Evolutionary conservation across 305 asterid species (phyloP), one percentile per base, ranked within the genome.

Genomic region (Fraxinus platypoda): DNA sequence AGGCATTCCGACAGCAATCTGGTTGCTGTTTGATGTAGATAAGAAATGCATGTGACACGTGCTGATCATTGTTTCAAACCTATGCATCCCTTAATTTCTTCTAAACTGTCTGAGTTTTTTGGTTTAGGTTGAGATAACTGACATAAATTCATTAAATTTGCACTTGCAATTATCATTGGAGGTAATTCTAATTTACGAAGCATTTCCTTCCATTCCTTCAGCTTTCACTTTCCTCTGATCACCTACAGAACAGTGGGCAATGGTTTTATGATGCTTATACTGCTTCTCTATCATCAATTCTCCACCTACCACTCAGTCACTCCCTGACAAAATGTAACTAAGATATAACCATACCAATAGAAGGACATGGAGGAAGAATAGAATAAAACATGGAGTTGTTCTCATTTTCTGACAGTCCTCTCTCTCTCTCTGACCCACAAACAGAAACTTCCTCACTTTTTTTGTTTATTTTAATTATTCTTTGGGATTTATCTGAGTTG

Each of bases 401-500:
- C 73, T 64, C 73, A 26, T 64, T 68, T 68, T 68, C 74, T 21
- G 11, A 31, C 35, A 68, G 19, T 68, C 28, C 70, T n/a, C 28
- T 59, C 28, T 57, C 26, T 57, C 28, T 59, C 3, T 59, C 68
- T n/a, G 12, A 68, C n/a, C 37, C 74, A 68, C 21, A 2, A 3
- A 68, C 6, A 26, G 34, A 28, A 28, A 28, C 31, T 68, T 28
- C 31, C 35, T 68, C 35, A 28, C 12, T 25, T 75, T 43, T 31
- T 6, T 71, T 80, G 64, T 74, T 77, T 38, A 38, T 52, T 34
- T 57, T 33, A 15, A 26, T 74, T 11, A 26, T 28, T 75, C 25
- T 64, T 77, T 78, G 82, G 71, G 78, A 79, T 59, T 78, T 72
- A 31, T 64, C 73, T 82, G 75, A 81, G 73, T 64, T 79, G 75